Base-by-base conservation (phyloP, 768 basidiomycete genomes). In the Auriscalpium microsporum region DNA sequence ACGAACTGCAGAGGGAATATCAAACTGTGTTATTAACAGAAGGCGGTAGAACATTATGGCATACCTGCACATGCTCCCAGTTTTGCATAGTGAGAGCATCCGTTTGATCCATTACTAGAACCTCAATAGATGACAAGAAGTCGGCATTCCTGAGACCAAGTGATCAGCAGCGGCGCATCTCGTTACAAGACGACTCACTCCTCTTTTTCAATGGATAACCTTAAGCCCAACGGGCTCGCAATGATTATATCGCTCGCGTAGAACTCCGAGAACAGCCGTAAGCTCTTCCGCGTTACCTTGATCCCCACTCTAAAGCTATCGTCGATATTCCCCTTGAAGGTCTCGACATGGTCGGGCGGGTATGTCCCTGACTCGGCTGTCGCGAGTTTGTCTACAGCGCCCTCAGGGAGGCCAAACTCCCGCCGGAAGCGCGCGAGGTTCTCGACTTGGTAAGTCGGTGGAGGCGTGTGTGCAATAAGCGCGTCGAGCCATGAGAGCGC, bases 31-130 rank as follows among this genome's bases (percentile, higher is more conserved):
- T 17, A 9, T 0, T 38, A 50, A 48, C n/a, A 14, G 23, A 56
- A 36, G 17, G 55, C 28, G 10, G 21, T 21, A 17, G 40, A 4
- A 4, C 13, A 7, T 13, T 54, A 17, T 6, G 19, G 64, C 75
- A 37, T 65, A 91, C 94, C 78, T 96, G 90, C 17, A 94, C 79
- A 65, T 98, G 96, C 40, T 97, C 94, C 96, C 96, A 99, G 64
- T 99, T 99, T 72, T 98, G 96, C 96, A 98, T 98, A 4, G 82
- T 79, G 63, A 98, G 78, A 3, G 87, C 87, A 68, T 98, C 93
- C 75, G 91, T 76, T 64, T 96, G 94, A 68, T 98, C 96, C 14
- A 91, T 77, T n/a, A 98, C 72, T 19, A 93, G 71, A 6, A 98
- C 71, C 66, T 99, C 96, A 54, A 99, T 88, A 3, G 93, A 95